Evolutionary conservation across 192 early-diverging fungal species (phyloP).

Genomic region (Gigaspora rosea): DNA sequence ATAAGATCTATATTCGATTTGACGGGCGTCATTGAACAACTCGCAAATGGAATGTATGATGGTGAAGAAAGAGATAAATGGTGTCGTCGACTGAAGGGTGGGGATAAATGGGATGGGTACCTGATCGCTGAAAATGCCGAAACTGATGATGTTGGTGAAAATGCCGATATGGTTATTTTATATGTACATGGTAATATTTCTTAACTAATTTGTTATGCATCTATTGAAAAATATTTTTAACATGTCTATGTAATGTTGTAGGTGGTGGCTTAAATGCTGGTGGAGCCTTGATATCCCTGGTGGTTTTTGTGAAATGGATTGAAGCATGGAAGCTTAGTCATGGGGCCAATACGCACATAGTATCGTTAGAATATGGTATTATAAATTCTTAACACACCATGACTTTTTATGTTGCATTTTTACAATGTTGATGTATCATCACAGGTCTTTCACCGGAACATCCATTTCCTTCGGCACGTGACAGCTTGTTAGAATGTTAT

Average conservation of each 20-base stretch:
- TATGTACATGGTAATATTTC: slow-evolving; percentile 24
- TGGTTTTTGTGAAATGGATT: slow-evolving; percentile 12
- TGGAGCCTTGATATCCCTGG: not conserved
- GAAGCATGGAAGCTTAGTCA: slow-evolving; percentile 10
- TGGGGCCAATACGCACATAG: slow-evolving; percentile 20
- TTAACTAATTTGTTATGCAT: not conserved
- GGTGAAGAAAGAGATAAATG: not conserved
- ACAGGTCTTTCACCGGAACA: slow-evolving; percentile 20
- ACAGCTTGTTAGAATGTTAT: slow-evolving; percentile 14
- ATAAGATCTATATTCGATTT: not conserved
- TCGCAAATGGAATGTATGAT: not conserved
- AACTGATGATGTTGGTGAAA: slow-evolving; percentile 1
- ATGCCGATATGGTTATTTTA: slow-evolving; percentile 26
- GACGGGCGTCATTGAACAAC: not conserved
- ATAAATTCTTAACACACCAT: not conserved
- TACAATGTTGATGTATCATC: not conserved
- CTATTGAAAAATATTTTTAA: not conserved
- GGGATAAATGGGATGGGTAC: slow-evolving; percentile 1
- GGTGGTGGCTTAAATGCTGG: slow-evolving; percentile 13
- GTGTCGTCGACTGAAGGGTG: not conserved
- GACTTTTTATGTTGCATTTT: not conserved
- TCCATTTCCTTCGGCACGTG: slow-evolving; percentile 2
- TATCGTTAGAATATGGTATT: slow-evolving; percentile 25
- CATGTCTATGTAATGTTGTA: not conserved
- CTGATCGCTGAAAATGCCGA: slow-evolving; percentile 15